Evolutionary conservation across 768 basidiomycete genomes (phyloP).

Genomic region (Boletus pseudopeckii): DNA sequence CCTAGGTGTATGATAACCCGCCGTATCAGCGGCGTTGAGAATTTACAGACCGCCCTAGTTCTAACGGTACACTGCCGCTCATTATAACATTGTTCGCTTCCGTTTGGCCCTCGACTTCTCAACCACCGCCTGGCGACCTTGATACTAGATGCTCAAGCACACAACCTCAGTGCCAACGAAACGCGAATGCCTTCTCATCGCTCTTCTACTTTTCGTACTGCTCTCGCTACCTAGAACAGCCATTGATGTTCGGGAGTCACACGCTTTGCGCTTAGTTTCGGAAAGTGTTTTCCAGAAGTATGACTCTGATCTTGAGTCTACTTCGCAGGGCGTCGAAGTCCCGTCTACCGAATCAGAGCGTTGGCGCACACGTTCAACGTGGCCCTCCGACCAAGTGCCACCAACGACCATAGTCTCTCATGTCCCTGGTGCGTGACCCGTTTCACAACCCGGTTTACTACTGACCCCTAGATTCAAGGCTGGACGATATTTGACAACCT

Average conservation of each 20-base stretch:
- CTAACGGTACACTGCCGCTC: not conserved
- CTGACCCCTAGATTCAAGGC: slow-evolving; percentile 41
- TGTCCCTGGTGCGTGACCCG: slow-evolving; percentile 53
- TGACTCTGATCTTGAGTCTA: not conserved
- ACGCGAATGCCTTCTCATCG: slow-evolving; percentile 53
- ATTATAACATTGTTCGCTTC: not conserved
- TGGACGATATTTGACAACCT: slow-evolving; percentile 89
- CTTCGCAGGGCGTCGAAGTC: slow-evolving; percentile 4
- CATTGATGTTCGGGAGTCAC: slow-evolving; percentile 3
- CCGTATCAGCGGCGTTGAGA: too few relatives aligned
- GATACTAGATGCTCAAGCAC: slow-evolving; percentile 20
- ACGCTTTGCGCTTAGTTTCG: slow-evolving; percentile 3
- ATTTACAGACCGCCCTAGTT: too few relatives aligned
- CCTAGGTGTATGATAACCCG: too few relatives aligned
- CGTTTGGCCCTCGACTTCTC: not conserved
- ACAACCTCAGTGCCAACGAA: slow-evolving; percentile 44
- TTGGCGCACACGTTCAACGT: slow-evolving; percentile 38
- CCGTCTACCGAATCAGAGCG: slow-evolving; percentile 19
- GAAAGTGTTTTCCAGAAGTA: slow-evolving; percentile 5
- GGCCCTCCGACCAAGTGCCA: slow-evolving; percentile 41
- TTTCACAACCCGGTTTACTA: not conserved
- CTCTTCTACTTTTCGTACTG: slow-evolving; percentile 45
- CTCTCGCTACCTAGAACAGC: slow-evolving; percentile 40
- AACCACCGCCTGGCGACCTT: not conserved
- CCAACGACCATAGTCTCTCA: slow-evolving; percentile 70